A percentile compares a stretch with the other conserved stretches of the same genome.
Evolutionary conservation across 23 red algal genomes (phyloP).

Genomic region (Pyropia haitanensis): DNA sequence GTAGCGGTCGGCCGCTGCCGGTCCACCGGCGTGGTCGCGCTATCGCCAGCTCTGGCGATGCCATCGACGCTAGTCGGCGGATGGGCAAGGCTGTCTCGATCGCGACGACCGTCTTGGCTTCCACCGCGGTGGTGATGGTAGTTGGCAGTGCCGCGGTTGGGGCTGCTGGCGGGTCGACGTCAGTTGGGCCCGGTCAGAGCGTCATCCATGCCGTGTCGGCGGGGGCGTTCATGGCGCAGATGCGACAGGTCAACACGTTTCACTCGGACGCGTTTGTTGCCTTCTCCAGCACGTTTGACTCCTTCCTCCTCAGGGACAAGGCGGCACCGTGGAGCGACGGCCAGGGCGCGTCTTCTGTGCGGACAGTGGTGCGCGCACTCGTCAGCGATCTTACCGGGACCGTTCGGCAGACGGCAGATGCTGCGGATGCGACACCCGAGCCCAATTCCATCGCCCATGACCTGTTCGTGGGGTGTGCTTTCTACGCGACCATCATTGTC

Average conservation of each 20-base stretch:
- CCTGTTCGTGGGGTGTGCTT: constrained; percentile 34
- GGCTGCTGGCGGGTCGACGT: constrained; percentile 8
- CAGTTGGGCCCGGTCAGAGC: constrained; percentile 27
- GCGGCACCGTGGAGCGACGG: neutral
- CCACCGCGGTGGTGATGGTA: constrained; percentile 4
- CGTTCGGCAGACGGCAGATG: constrained; percentile 6
- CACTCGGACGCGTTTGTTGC: constrained; percentile 46
- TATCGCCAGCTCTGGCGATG: constrained; percentile 4
- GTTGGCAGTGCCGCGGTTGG: constrained; percentile 22
- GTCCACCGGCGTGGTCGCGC: constrained; percentile 8
- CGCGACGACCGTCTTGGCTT: constrained; percentile 14
- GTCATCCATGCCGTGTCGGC: constrained; percentile 20
- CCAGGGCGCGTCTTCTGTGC: neutral
- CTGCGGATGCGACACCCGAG: neutral
- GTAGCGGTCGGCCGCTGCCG: constrained; percentile 2
- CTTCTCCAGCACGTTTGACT: constrained; percentile 19
- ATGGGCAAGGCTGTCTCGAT: constrained; percentile 4
- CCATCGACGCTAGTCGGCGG: neutral
- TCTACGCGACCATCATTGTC: constrained; percentile 42
- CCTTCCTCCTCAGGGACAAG: constrained; percentile 25
- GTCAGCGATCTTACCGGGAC: neutral
- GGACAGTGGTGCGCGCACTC: constrained; percentile 6
- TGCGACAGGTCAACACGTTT: constrained; percentile 53
- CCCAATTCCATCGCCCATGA: constrained; percentile 13
- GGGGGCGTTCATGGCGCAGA: constrained; percentile 35